A percentile compares a stretch with the other conserved stretches of the same genome.
Conservation (phyloP, 176 grass and related monocot species). For the Eleusine indica region DNA sequence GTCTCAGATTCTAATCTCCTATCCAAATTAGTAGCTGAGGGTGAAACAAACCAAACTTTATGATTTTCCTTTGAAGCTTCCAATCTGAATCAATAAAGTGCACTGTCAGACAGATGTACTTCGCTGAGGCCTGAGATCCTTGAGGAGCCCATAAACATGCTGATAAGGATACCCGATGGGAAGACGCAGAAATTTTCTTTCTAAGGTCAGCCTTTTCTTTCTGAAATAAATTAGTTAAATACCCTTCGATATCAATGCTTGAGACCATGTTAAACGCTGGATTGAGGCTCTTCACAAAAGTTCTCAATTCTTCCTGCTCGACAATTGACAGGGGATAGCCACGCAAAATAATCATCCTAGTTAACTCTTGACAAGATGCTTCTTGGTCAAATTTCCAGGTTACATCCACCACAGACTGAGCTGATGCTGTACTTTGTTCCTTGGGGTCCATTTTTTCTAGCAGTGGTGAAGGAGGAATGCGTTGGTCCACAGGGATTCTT, state of each 20-base stretch:
- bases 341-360: constrained; percentile 27
- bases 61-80: constrained; percentile 50
- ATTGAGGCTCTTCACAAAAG: constrained; percentile 43
- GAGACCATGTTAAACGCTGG: constrained; percentile 43
- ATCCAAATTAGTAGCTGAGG: constrained; percentile 32
- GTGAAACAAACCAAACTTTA: constrained; percentile 46
- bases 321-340: constrained; percentile 36
- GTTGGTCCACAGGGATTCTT: constrained; percentile 11
- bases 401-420: neutral
- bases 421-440: constrained; percentile 24
- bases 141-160: constrained; percentile 45
- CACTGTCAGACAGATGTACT: constrained; percentile 41
- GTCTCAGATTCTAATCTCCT: constrained; percentile 42
- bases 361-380: constrained; percentile 41
- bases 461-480: constrained; percentile 36
- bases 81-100: constrained; percentile 54
- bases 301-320: constrained; percentile 48
- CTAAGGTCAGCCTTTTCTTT: constrained; percentile 42
- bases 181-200: constrained; percentile 42
- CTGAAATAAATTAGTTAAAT: constrained; percentile 43
- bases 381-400: constrained; percentile 47
- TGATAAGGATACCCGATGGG: constrained; percentile 36
- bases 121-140: constrained; percentile 33
- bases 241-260: constrained; percentile 37
- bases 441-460: neutral